Percentiles rank a stretch among this genome's conserved stretches.
These are phyloP conservation scores for Teunomyces funiuensis DNA, from an alignment of 805 yeast species.

Conservation along the genomic window DNA sequence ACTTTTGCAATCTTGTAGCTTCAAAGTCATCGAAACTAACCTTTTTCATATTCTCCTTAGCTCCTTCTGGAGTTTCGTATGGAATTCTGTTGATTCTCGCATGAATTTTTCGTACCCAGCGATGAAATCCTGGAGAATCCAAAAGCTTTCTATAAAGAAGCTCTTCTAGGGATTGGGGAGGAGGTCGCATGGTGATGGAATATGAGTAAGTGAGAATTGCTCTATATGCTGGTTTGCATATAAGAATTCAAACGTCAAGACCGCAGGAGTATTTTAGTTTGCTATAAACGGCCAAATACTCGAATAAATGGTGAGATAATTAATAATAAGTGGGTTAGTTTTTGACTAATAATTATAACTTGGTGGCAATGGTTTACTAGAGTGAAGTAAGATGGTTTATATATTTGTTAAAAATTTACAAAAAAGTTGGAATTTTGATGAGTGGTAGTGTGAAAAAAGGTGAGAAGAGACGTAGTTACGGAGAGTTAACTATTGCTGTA, in stretches of 20 bases:
- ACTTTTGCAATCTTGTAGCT: conserved; percentile 56
- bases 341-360: not conserved
- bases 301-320: not conserved
- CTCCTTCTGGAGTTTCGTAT: conserved; percentile 30
- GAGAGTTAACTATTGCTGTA: too few relatives aligned
- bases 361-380: too few relatives aligned
- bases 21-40: conserved; percentile 28
- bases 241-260: not conserved
- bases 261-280: too few relatives aligned
- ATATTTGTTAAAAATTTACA: not conserved
- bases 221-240: not conserved
- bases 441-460: too few relatives aligned
- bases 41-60: conserved; percentile 13
- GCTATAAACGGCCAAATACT: not conserved
- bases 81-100: conserved; percentile 63
- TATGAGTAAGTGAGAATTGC: not conserved
- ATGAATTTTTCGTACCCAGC: conserved; percentile 61
- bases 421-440: not conserved
- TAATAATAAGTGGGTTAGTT: not conserved
- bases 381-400: not conserved
- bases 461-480: too few relatives aligned
- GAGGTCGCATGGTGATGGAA: conserved; percentile 7
- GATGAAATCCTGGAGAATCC: conserved; percentile 57
- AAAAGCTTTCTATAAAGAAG: conserved; percentile 46
- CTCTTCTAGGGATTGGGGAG: conserved; percentile 46